Conservation (phyloP, 2,329 filamentous ascomycete species). For the Canariomyces notabilis region DNA sequence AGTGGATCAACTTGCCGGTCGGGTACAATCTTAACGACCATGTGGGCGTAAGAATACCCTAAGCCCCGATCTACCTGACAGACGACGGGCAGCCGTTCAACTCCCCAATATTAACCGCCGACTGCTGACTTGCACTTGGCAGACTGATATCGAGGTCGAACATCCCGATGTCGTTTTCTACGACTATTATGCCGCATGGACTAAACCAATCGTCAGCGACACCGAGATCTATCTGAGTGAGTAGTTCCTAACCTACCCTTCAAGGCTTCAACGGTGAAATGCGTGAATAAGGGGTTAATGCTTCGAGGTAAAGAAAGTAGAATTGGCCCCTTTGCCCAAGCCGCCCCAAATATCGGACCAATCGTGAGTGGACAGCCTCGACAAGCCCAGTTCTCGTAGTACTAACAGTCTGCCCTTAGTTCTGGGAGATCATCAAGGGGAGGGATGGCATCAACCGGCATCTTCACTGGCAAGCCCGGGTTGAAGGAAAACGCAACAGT, state of each 20-base stretch:
- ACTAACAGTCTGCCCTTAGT: constrained; percentile 9
- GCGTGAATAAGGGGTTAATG: neutral
- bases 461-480: constrained; percentile 53
- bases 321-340: constrained; percentile 21
- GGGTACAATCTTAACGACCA: constrained; percentile 56
- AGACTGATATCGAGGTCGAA: constrained; percentile 43
- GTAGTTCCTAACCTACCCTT: constrained; percentile 11
- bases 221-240: constrained; percentile 39
- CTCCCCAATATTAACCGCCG: too few relatives aligned
- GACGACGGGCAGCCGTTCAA: too few relatives aligned
- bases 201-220: constrained; percentile 42
- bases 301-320: constrained; percentile 11
- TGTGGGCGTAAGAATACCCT: constrained; percentile 18
- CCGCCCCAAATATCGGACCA: constrained; percentile 22
- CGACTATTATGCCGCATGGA: constrained; percentile 59
- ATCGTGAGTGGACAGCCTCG: constrained; percentile 13
- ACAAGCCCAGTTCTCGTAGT: neutral
- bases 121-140: neutral
- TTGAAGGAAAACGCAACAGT: constrained; percentile 27
- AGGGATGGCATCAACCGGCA: constrained; percentile 56
- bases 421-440: constrained; percentile 53
- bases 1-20: constrained; percentile 55
- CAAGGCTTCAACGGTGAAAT: neutral
- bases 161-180: constrained; percentile 50
- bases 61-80: neutral